phyloP scores from a whole-genome alignment of 352 stramenopile species.

The Nothophytophthora sp. region DNA sequence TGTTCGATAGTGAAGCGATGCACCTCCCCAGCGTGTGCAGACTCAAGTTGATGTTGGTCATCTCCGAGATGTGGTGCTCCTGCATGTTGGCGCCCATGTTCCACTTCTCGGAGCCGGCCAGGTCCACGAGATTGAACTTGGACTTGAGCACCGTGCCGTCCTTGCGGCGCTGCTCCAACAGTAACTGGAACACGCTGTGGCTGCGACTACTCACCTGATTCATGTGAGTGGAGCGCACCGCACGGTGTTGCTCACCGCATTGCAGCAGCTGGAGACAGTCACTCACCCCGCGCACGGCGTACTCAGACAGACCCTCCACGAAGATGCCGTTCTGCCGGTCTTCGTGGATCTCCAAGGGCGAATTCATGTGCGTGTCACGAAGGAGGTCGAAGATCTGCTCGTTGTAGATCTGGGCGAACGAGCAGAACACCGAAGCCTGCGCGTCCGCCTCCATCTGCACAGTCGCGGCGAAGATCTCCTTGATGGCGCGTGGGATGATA shows the following conservation, averaged over 20 bases:
- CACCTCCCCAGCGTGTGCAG: conserved; percentile 91
- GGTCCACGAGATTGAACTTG: conserved; percentile 96
- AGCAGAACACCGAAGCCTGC: conserved; percentile 68
- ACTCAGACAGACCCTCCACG: conserved; percentile 91
- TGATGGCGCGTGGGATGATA: conserved; percentile 90
- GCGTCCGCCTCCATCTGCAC: conserved; percentile 57
- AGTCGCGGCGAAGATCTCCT: conserved; percentile 78
- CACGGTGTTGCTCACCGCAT: conserved; percentile 83
- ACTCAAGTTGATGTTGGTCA: conserved; percentile 95
- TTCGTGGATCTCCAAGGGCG: conserved; percentile 84
- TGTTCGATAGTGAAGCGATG: conserved; percentile 78
- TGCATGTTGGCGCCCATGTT: conserved; percentile 83
- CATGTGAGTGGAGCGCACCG: conserved; percentile 91
- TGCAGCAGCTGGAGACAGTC: conserved; percentile 89
- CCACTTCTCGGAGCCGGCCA: conserved; percentile 95
- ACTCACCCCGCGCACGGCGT: conserved; percentile 80
- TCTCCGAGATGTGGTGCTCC: conserved; percentile 88
- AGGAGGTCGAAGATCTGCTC: conserved; percentile 91
- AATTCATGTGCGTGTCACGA: conserved; percentile 75
- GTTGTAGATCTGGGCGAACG: conserved; percentile 93
- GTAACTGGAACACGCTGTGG: conserved; percentile 90
- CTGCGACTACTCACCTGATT: conserved; percentile 90
- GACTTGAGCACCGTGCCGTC: conserved; percentile 81
- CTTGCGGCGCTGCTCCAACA: conserved; percentile 74
- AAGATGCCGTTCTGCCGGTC: conserved; percentile 88